phyloP scores from a whole-genome alignment of 1,284 basidiomycete genomes.

The Ceratobasidium sp. region DNA sequence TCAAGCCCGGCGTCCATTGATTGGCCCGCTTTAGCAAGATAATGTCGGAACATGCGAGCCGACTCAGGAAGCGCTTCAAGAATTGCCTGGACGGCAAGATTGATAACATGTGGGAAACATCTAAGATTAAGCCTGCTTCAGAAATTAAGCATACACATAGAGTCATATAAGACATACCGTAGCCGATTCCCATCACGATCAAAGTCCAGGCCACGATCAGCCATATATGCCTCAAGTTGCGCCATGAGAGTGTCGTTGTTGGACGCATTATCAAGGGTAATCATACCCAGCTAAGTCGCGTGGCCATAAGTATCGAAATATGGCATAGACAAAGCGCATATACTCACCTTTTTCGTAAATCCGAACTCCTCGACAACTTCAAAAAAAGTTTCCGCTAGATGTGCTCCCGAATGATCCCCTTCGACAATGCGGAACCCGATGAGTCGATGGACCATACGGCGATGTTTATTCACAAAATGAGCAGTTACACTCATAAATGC shows the following conservation, averaged over 20 bases:
- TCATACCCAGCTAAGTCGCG: slow-evolving; percentile 24
- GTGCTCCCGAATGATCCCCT: slow-evolving; percentile 24
- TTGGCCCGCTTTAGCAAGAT: not conserved
- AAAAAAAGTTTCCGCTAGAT: slow-evolving; percentile 40
- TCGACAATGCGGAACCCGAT: slow-evolving; percentile 42
- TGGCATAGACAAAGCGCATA: not conserved
- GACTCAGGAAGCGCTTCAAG: slow-evolving; percentile 16
- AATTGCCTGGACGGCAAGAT: slow-evolving; percentile 37
- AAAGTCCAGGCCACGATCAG: slow-evolving; percentile 13
- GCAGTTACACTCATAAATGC: slow-evolving; percentile 47
- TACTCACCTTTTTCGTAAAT: slow-evolving; percentile 24
- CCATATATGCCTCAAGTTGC: slow-evolving; percentile 19
- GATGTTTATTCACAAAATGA: slow-evolving; percentile 39
- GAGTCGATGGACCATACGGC: slow-evolving; percentile 5
- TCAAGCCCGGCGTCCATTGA: not conserved
- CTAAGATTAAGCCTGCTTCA: slow-evolving; percentile 2
- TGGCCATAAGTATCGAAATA: not conserved
- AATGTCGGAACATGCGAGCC: not conserved
- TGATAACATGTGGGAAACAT: slow-evolving; percentile 48
- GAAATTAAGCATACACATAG: not conserved
- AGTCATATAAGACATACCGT: slow-evolving; percentile 18
- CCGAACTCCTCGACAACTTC: slow-evolving; percentile 32
- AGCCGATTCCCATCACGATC: slow-evolving; percentile 17
- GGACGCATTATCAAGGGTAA: slow-evolving; percentile 48
- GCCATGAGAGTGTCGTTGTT: slow-evolving; percentile 44